These are phyloP conservation scores for Penicillium oxalicum DNA, from an alignment of 2,329 filamentous ascomycete genomes.

Conservation along the genomic window DNA sequence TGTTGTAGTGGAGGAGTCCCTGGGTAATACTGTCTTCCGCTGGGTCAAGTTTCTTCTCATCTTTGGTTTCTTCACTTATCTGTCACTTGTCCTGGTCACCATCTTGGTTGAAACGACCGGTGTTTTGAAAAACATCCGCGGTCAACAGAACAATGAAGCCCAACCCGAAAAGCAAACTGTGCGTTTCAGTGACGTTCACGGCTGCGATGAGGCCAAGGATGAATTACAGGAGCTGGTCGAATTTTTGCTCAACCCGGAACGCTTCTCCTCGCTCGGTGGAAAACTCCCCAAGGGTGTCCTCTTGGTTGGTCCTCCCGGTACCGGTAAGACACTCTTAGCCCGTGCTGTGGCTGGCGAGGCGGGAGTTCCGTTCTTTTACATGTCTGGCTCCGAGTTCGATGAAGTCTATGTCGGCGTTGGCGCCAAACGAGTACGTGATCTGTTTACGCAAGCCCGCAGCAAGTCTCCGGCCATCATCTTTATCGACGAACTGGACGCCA, in stretches of 20 bases:
- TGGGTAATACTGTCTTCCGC: slow-evolving; percentile 72
- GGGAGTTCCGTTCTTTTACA: slow-evolving; percentile 98
- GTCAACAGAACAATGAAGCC: slow-evolving; percentile 69
- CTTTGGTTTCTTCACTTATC: slow-evolving; percentile 72
- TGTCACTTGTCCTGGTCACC: slow-evolving; percentile 71
- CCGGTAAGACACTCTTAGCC: slow-evolving; percentile 92
- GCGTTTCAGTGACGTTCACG: slow-evolving; percentile 88
- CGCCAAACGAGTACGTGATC: slow-evolving; percentile 89
- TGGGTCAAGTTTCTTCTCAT: slow-evolving; percentile 83
- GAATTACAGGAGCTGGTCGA: slow-evolving; percentile 96
- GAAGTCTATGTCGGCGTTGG: slow-evolving; percentile 97
- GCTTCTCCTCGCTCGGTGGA: slow-evolving; percentile 87
- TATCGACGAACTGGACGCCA: slow-evolving; percentile 89
- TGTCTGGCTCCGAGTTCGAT: slow-evolving; percentile 98
- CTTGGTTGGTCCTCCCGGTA: slow-evolving; percentile 90
- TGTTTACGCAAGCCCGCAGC: slow-evolving; percentile 73
- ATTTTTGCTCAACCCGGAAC: slow-evolving; percentile 87
- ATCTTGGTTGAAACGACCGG: slow-evolving; percentile 77
- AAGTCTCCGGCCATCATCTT: slow-evolving; percentile 93
- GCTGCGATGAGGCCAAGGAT: slow-evolving; percentile 96
- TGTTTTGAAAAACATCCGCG: slow-evolving; percentile 70
- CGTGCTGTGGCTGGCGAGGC: slow-evolving; percentile 94
- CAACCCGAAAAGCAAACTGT: slow-evolving; percentile 90
- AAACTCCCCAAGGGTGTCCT: slow-evolving; percentile 96
- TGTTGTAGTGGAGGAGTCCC: slow-evolving; percentile 89